These are phyloP conservation scores for Pythium aristosporum DNA, from an alignment of 352 stramenopile species.

Conservation along the genomic window DNA sequence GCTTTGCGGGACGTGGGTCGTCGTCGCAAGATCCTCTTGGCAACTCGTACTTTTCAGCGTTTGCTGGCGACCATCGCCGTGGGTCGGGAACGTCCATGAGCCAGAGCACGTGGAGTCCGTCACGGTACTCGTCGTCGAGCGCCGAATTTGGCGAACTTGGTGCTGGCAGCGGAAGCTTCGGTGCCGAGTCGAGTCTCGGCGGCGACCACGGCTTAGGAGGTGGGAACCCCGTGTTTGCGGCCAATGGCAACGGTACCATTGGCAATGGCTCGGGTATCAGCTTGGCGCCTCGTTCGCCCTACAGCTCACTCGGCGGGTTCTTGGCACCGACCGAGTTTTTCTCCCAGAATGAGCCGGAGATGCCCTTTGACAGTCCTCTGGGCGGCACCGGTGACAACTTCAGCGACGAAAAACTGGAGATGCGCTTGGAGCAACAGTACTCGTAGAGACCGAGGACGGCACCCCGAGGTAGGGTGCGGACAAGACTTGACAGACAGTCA, in stretches of 20 bases:
- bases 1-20: conserved; percentile 28
- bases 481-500: neutral
- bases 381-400: conserved; percentile 42
- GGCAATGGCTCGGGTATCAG: conserved; percentile 17
- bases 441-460: conserved; percentile 30
- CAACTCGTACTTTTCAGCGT: conserved; percentile 31
- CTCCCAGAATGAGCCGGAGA: conserved; percentile 40
- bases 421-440: conserved; percentile 34
- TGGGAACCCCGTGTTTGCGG: conserved; percentile 22
- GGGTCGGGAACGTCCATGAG: conserved; percentile 21
- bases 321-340: conserved; percentile 53
- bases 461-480: conserved; percentile 13
- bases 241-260: conserved; percentile 27
- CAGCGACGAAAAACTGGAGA: conserved; percentile 26
- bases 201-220: conserved; percentile 33
- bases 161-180: neutral
- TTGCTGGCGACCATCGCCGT: conserved; percentile 19
- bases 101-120: conserved; percentile 29
- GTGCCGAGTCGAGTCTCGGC: conserved; percentile 33
- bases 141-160: conserved; percentile 43
- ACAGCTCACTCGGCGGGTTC: conserved; percentile 63
- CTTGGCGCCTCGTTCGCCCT: conserved; percentile 28
- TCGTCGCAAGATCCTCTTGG: conserved; percentile 22
- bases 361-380: conserved; percentile 47
- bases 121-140: conserved; percentile 26